Evolutionary conservation across 2,329 filamentous ascomycete genomes (phyloP), one percentile per base, ranked within the genome.

Genomic region (Albifimbria verrucaria): DNA sequence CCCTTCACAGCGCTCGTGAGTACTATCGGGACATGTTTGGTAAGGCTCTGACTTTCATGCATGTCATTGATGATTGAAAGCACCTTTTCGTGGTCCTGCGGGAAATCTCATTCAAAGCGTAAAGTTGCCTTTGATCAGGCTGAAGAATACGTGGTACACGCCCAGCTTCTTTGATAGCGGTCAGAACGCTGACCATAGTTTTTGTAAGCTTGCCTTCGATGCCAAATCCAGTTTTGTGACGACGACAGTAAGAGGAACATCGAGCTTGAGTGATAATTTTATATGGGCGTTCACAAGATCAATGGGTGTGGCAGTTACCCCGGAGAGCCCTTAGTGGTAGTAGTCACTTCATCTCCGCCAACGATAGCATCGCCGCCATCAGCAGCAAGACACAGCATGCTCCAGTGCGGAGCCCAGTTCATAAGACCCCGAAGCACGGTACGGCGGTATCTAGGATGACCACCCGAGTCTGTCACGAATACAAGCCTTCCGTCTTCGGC

Each of bases 371-470:
- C 83, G 11, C 80, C 77, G 57, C 88, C 88, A 63, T 94, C 89
- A 32, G 90, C 91, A 46, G 91, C 86, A 56, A 97, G 85, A 60
- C 95, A 97, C 2, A 97, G 78, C 21, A 96, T 70, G 1, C 90
- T 92, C 87, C 94, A 99, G 67, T 97, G 92, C 9, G 94, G 94
- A 36, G 90, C 89, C 92, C 94, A 97, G 45, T 92, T 94, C 57
- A 99, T 81, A n/a, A 99, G 77, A 1, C 92, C 92, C 55, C 93
- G 84, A 50, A 97, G 77, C 2, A 91, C 93, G 6, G 93, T 97
- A 52, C 94, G 86, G 47, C 92, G 83, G 69, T 94, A 99, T 44
- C 92, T 85, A 36, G 92, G 88, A 58, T 96, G 90, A 0, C 94
- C 94, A 17, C 93, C 93, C 45, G 93, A 95, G 70, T 99, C 94